These are phyloP conservation scores for Coemansia brasiliensis DNA, from an alignment of 192 early-diverging fungal genomes.

Conservation along the genomic window DNA sequence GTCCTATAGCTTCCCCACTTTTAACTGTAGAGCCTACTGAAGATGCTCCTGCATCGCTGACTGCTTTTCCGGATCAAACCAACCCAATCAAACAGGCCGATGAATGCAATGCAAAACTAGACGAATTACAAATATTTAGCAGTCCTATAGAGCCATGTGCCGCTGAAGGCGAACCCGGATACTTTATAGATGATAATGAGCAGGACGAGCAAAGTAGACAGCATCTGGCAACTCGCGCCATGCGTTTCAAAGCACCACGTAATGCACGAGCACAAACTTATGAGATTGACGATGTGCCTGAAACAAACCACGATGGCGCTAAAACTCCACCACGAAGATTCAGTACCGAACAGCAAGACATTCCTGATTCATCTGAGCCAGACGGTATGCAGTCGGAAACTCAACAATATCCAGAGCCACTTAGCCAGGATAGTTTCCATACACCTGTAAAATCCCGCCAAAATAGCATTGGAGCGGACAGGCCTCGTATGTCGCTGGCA, in stretches of 20 bases:
- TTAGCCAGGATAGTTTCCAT: too few relatives aligned
- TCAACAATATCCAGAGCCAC: constrained; percentile 7
- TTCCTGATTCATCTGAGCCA: neutral
- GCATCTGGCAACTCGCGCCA: constrained; percentile 32
- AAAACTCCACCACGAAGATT: neutral
- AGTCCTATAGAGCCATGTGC: neutral
- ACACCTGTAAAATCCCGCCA: too few relatives aligned
- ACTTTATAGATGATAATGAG: constrained; percentile 6
- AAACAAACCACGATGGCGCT: neutral
- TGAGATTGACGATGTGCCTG: constrained; percentile 35
- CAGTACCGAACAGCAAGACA: neutral
- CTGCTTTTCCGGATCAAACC: neutral
- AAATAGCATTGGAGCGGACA: neutral
- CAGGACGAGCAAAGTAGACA: constrained; percentile 17
- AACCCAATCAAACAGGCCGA: neutral
- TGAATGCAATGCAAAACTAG: neutral
- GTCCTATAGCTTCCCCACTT: neutral
- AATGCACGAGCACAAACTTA: constrained; percentile 43
- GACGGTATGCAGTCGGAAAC: constrained; percentile 6
- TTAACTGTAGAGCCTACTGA: neutral
- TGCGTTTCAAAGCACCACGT: constrained; percentile 47
- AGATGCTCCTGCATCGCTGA: neutral
- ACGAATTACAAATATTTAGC: neutral
- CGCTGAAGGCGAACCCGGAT: neutral
- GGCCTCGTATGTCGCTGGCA: neutral